These are phyloP conservation scores for Chaetomium olivaceum DNA, from an alignment of 2,329 filamentous ascomycete genomes.

Conservation along the genomic window DNA sequence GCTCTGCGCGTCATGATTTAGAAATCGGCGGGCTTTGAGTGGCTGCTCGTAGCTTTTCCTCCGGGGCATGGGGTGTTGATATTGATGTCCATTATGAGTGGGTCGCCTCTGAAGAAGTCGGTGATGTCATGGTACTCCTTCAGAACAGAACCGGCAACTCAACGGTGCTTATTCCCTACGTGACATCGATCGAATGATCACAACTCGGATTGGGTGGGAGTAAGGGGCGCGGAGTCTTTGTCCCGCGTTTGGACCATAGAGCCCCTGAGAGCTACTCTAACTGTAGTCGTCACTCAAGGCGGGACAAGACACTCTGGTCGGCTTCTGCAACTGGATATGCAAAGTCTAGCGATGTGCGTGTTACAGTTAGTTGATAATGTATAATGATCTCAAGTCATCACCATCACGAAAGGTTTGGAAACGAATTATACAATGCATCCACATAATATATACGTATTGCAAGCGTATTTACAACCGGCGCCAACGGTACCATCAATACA, in stretches of 20 bases:
- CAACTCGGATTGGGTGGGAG: background rate
- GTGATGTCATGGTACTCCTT: conserved; percentile 10
- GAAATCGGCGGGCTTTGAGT: conserved; percentile 11
- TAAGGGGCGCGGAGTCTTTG: background rate
- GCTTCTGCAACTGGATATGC: too few species aligned
- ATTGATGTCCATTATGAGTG: background rate
- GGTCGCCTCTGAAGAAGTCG: background rate
- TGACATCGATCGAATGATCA: background rate
- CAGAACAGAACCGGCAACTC: background rate
- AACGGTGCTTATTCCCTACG: background rate
- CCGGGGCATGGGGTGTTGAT: background rate
- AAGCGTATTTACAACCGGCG: background rate
- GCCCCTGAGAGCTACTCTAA: too few species aligned
- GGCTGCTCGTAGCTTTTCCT: conserved; percentile 6
- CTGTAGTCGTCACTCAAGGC: too few species aligned
- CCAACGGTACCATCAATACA: background rate
- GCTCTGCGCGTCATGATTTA: conserved; percentile 14
- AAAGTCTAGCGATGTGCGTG: too few species aligned
- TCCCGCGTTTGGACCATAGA: background rate
- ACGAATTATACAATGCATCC: background rate
- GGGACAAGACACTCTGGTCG: too few species aligned
- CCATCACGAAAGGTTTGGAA: background rate
- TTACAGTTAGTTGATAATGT: too few species aligned
- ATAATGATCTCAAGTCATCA: too few species aligned
- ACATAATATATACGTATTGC: background rate